Evolutionary conservation across 805 yeast genomes (phyloP).

Genomic region (Schizosaccharomyces octosporus): DNA sequence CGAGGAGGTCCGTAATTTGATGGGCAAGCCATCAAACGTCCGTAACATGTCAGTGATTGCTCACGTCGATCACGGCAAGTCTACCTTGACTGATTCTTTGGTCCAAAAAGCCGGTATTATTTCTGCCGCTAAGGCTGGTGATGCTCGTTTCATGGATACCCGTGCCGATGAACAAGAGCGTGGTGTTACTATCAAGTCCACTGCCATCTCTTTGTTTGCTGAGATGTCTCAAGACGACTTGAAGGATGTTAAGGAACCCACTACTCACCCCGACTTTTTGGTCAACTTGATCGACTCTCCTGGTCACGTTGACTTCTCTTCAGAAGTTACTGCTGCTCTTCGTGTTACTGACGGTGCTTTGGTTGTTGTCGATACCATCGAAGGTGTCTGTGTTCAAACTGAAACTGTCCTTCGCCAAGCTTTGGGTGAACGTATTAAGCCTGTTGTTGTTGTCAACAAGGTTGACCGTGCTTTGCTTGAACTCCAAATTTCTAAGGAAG

Average conservation of each 20-base stretch:
- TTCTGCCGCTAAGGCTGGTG: slow-evolving; percentile 99
- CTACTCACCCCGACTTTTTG: slow-evolving; percentile 81
- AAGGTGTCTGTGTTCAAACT: slow-evolving; percentile 99
- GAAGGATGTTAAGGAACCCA: slow-evolving; percentile 71
- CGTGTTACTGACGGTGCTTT: slow-evolving; percentile 99
- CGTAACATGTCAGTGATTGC: slow-evolving; percentile 99
- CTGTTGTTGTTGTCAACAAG: slow-evolving; percentile 95
- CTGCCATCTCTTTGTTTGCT: slow-evolving; percentile 90
- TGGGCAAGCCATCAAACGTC: slow-evolving; percentile 98
- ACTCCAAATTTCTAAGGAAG: slow-evolving; percentile 97
- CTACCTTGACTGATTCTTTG: slow-evolving; percentile 95
- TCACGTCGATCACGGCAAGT: slow-evolving; percentile 99
- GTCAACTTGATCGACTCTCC: slow-evolving; percentile 97
- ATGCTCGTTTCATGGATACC: slow-evolving; percentile 98
- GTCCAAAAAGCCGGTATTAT: slow-evolving; percentile 98
- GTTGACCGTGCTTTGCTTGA: slow-evolving; percentile 98
- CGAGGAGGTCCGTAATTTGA: slow-evolving; percentile 85
- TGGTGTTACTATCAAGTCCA: slow-evolving; percentile 98
- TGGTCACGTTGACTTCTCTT: slow-evolving; percentile 99
- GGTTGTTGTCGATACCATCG: slow-evolving; percentile 96
- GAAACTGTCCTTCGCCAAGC: slow-evolving; percentile 98
- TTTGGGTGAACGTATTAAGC: slow-evolving; percentile 97
- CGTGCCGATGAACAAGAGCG: slow-evolving; percentile 99
- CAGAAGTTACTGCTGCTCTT: slow-evolving; percentile 98
- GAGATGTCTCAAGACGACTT: slow-evolving; percentile 66